Percentiles rank a stretch among this genome's conserved stretches.
phyloP scores from a whole-genome alignment of 331 rosid genomes.

The Acacia concinna region DNA sequence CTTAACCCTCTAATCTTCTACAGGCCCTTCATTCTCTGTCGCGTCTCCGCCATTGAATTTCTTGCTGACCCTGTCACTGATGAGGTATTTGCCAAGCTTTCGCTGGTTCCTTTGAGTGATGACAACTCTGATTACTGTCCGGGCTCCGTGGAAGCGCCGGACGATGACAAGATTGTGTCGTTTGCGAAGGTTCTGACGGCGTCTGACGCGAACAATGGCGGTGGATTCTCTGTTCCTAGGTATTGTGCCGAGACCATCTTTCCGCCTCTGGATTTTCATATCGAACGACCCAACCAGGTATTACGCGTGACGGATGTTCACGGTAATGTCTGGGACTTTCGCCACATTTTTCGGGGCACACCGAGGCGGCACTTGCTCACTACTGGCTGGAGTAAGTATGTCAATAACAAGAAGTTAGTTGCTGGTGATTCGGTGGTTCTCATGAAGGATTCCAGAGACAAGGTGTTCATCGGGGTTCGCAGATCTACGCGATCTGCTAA shows the following conservation, averaged over 20 bases:
- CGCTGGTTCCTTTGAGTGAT: slow-evolving; percentile 45
- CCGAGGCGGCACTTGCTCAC: slow-evolving; percentile 83
- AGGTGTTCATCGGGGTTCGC: slow-evolving; percentile 64
- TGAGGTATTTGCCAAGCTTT: slow-evolving; percentile 61
- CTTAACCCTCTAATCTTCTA: slow-evolving; percentile 36
- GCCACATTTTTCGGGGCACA: slow-evolving; percentile 81
- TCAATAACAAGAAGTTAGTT: slow-evolving; percentile 65
- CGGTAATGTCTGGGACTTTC: slow-evolving; percentile 65
- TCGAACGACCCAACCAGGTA: slow-evolving; percentile 69
- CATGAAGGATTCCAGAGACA: slow-evolving; percentile 41
- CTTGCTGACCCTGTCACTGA: slow-evolving; percentile 58
- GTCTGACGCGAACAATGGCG: slow-evolving; percentile 86
- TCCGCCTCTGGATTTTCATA: slow-evolving; percentile 57
- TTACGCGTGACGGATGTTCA: slow-evolving; percentile 60
- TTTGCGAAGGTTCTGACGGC: slow-evolving; percentile 74
- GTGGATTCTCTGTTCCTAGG: slow-evolving; percentile 88
- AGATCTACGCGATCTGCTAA: slow-evolving; percentile 35
- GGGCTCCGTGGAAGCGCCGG: background rate
- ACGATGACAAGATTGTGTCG: slow-evolving; percentile 37
- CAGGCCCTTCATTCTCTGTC: slow-evolving; percentile 42
- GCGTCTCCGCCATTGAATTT: slow-evolving; percentile 33
- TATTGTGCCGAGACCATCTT: slow-evolving; percentile 76
- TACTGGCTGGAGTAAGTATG: slow-evolving; percentile 87
- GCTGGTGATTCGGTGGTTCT: slow-evolving; percentile 76
- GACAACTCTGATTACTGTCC: background rate